Evolutionary conservation across 2,329 filamentous ascomycete genomes (phyloP), one percentile per base, ranked within the genome.

Genomic region (Colletotrichum sp.): DNA sequence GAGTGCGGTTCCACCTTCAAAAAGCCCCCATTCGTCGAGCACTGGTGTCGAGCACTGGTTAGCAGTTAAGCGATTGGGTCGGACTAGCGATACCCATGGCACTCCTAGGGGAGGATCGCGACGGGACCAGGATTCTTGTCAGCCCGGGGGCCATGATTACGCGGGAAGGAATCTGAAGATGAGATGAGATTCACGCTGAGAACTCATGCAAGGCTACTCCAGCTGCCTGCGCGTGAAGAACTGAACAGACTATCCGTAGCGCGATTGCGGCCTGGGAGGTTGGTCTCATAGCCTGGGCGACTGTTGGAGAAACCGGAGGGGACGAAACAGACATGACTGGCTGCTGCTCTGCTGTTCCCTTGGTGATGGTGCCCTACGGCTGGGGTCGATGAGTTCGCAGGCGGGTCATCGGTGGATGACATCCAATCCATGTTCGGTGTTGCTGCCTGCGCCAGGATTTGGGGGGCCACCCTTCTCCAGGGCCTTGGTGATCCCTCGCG

Each of bases 381-480:
- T 39, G 36, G 69, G 39, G 36, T 55, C 16, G 32, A 44, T 55
- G 57, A 52, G 68, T 71, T 65, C 69, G 65, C 34, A 34, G 70
- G 65, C 59, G 73, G 70, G 69, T 15, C 63, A 67, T 62, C 36
- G 36, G 64, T 68, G 62, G 64, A 73, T 75, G 73, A 60, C 70
- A 73, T 73, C 70, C 70, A 75, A 75, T 65, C 70, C 70, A 73
- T 75, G 73, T 60, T 65, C 64, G 64, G 68, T 69, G 70, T 65
- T 73, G 73, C 70, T 75, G 73, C 73, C 73, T 75, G 70, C 52
- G 44, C 24, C 59, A 60, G 70, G 55, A 60, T 65, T 67, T 32
- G 30, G 16, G 52, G 30, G 28, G 52, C 39, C 65, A 26, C 24
- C 52, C 66, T 36, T 52, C 34, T 48, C 55, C 55, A 64, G 60